Percentiles rank a stretch among this genome's conserved stretches.
phyloP scores from a whole-genome alignment of 2,329 filamentous ascomycete genomes.

The Sclerotinia minor region DNA sequence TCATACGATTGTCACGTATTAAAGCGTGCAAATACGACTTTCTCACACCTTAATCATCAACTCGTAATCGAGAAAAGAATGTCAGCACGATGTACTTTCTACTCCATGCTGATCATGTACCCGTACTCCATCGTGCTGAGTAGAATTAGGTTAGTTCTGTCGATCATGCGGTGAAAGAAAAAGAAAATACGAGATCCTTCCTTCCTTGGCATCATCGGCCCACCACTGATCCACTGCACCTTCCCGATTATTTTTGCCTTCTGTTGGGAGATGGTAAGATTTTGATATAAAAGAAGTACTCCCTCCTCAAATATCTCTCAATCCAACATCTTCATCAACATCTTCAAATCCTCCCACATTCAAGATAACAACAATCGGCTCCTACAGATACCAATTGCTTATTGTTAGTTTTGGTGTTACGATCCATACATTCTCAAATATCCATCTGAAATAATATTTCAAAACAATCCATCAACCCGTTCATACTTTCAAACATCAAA shows the following conservation, averaged over 20 bases:
- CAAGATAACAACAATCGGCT: background rate
- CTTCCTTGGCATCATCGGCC: constrained; percentile 14
- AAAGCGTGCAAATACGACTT: too few species aligned
- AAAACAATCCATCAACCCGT: background rate
- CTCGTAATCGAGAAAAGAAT: too few species aligned
- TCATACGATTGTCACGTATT: too few species aligned
- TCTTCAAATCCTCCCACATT: background rate
- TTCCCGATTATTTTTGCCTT: constrained; percentile 10
- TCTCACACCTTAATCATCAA: too few species aligned
- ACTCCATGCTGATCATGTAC: background rate
- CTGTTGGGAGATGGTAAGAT: background rate
- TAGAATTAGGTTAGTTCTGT: background rate
- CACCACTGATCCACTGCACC: background rate
- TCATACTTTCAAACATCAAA: background rate
- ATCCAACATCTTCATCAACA: background rate
- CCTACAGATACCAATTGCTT: background rate
- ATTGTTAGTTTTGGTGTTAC: background rate
- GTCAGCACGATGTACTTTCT: too few species aligned
- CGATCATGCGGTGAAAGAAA: background rate
- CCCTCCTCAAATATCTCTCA: too few species aligned
- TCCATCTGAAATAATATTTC: too few species aligned
- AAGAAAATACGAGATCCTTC: constrained; percentile 17
- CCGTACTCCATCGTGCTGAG: too few species aligned
- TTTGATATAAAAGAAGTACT: background rate
- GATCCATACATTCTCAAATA: background rate